A percentile compares a stretch with the other conserved stretches of the same genome.
Conservation (phyloP, 345 rosid genomes). For the Acer saccharum region DNA sequence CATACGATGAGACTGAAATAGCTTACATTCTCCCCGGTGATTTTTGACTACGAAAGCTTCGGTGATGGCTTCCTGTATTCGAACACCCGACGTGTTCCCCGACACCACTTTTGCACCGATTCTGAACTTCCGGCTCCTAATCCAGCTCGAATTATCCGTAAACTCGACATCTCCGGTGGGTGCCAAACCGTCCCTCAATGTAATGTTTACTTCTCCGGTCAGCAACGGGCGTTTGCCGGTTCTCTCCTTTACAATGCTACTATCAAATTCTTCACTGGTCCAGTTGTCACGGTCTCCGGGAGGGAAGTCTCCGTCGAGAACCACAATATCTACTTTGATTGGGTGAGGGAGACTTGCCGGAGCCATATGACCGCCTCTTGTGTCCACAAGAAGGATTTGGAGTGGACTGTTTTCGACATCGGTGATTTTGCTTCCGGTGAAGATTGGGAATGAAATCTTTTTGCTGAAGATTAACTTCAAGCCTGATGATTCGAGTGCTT, state of each 20-base stretch:
- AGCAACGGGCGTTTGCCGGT: slow-evolving; percentile 86
- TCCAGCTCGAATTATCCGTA: slow-evolving; percentile 95
- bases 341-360: slow-evolving; percentile 44
- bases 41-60: slow-evolving; percentile 81
- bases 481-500: slow-evolving; percentile 46
- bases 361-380: slow-evolving; percentile 18
- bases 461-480: slow-evolving; percentile 39
- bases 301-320: slow-evolving; percentile 82
- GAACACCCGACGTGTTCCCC: slow-evolving; percentile 49
- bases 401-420: slow-evolving; percentile 48
- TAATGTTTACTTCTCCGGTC: slow-evolving; percentile 66
- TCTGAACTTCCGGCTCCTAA: slow-evolving; percentile 75
- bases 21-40: slow-evolving; percentile 98
- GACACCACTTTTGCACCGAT: slow-evolving; percentile 67
- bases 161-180: slow-evolving; percentile 64
- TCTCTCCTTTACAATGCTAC: slow-evolving; percentile 67
- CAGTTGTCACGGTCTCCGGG: slow-evolving; percentile 40
- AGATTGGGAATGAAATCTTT: slow-evolving; percentile 45
- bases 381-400: slow-evolving; percentile 52
- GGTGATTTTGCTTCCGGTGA: slow-evolving; percentile 70
- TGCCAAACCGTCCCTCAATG: slow-evolving; percentile 57
- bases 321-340: slow-evolving; percentile 68
- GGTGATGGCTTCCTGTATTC: slow-evolving; percentile 71
- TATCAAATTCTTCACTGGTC: slow-evolving; percentile 66
- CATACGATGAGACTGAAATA: not conserved